Percentiles rank a stretch among this genome's conserved stretches.
phyloP scores from a whole-genome alignment of 305 asterid genomes.

The Petunia hybrid region DNA sequence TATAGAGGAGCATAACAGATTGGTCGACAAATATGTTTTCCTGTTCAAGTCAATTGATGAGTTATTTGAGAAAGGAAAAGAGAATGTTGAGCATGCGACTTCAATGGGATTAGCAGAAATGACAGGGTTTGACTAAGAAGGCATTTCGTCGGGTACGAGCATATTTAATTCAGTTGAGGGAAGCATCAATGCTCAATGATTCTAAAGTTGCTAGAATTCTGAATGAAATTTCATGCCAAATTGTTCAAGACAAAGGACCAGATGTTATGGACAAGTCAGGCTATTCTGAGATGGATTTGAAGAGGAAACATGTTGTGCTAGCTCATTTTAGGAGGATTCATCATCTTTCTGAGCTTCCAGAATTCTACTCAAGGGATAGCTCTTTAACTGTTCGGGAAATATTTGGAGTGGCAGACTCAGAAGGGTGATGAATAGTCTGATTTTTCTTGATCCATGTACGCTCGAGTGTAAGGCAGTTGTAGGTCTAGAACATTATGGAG shows the following conservation, averaged over 20 bases:
- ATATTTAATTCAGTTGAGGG: conserved; percentile 82
- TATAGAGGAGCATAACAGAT: conserved; percentile 69
- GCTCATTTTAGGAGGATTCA: conserved; percentile 78
- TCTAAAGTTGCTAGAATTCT: conserved; percentile 78
- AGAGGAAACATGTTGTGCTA: conserved; percentile 85
- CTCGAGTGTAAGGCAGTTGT: not conserved
- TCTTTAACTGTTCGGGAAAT: conserved; percentile 80
- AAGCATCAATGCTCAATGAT: conserved; percentile 75
- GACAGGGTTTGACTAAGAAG: conserved; percentile 90
- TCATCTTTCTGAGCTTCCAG: conserved; percentile 88
- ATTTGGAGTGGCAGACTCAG: conserved; percentile 80
- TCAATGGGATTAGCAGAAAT: conserved; percentile 68
- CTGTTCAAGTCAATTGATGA: conserved; percentile 89
- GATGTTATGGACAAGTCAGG: conserved; percentile 79
- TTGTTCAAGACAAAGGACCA: conserved; percentile 93
- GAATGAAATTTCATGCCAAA: conserved; percentile 87
- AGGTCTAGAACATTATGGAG: not conserved
- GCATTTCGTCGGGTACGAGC: conserved; percentile 86
- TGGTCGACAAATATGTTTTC: conserved; percentile 83
- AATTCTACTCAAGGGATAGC: conserved; percentile 81
- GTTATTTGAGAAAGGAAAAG: conserved; percentile 75
- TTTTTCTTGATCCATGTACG: conserved; percentile 42
- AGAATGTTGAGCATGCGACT: conserved; percentile 57
- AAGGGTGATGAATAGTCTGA: conserved; percentile 46
- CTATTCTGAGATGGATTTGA: conserved; percentile 78